Evolutionary conservation across 228 moss, liverwort and hornwort genomes (phyloP).

Genomic region (Sphagnum fallax): DNA sequence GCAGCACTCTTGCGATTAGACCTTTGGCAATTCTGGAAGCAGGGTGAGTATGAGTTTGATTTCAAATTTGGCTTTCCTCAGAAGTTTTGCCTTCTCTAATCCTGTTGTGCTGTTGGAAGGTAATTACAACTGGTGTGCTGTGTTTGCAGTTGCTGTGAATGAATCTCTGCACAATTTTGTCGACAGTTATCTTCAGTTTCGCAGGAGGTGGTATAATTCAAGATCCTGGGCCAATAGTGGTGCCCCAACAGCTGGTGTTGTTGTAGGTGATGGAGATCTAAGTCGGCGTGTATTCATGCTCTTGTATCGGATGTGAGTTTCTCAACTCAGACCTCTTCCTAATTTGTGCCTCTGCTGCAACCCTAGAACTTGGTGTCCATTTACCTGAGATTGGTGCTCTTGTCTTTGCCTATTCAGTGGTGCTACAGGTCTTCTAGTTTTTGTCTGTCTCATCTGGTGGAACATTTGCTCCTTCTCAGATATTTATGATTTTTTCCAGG

Average conservation of each 20-base stretch:
- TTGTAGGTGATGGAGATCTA: constrained; percentile 92
- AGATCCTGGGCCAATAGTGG: constrained; percentile 22
- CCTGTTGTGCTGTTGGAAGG: background rate
- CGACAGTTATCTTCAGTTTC: constrained; percentile 90
- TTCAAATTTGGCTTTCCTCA: background rate
- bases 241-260: constrained; percentile 49
- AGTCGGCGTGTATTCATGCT: constrained; percentile 86
- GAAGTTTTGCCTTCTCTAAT: background rate
- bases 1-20: constrained; percentile 65
- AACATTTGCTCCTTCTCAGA: background rate
- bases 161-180: constrained; percentile 74
- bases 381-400: background rate
- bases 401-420: too few species aligned
- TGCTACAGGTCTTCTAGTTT: too few species aligned
- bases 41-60: constrained; percentile 30
- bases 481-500: constrained; percentile 34
- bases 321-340: background rate
- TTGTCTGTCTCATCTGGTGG: too few species aligned
- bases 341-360: background rate
- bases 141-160: constrained; percentile 64
- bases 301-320: constrained; percentile 76
- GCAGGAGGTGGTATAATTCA: constrained; percentile 86
- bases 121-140: too few species aligned
- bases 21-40: constrained; percentile 76
- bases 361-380: background rate